These are phyloP conservation scores for Logfia minima DNA, from an alignment of 129 eudicot genomes.

Conservation along the genomic window DNA sequence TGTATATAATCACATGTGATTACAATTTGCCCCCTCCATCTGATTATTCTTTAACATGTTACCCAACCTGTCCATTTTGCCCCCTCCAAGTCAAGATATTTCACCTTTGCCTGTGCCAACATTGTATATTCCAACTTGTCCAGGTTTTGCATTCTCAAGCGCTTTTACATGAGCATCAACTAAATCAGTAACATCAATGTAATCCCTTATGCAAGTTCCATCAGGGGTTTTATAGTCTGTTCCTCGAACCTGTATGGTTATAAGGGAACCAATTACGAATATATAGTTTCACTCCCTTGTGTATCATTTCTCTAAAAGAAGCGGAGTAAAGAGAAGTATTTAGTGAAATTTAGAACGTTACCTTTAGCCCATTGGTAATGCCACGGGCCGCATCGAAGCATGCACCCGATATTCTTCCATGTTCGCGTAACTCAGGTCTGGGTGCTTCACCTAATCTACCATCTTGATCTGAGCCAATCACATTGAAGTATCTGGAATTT, in stretches of 20 bases:
- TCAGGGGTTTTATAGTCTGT: constrained; percentile 83
- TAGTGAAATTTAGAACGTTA: constrained; percentile 14
- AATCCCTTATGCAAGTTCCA: constrained; percentile 86
- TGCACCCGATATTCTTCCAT: constrained; percentile 95
- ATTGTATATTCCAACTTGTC: constrained; percentile 71
- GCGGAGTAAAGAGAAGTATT: background rate
- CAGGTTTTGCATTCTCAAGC: constrained; percentile 67
- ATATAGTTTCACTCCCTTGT: background rate
- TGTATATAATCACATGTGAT: too few species aligned
- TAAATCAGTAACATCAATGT: constrained; percentile 83
- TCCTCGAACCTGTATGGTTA: constrained; percentile 64
- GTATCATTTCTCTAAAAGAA: background rate
- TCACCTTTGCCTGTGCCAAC: constrained; percentile 92
- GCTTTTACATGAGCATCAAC: constrained; percentile 98
- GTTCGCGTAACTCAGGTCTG: constrained; percentile 83
- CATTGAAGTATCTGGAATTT: constrained; percentile 77
- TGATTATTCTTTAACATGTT: background rate
- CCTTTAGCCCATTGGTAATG: constrained; percentile 83
- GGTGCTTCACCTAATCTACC: constrained; percentile 98
- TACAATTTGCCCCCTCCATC: too few species aligned
- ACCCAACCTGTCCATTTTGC: background rate
- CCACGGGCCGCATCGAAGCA: constrained; percentile 96
- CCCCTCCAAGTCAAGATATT: background rate
- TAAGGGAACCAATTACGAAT: background rate
- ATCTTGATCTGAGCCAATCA: constrained; percentile 93